Base-by-base conservation (phyloP, 441 rosid genomes). In the Erodium texanum region DNA sequence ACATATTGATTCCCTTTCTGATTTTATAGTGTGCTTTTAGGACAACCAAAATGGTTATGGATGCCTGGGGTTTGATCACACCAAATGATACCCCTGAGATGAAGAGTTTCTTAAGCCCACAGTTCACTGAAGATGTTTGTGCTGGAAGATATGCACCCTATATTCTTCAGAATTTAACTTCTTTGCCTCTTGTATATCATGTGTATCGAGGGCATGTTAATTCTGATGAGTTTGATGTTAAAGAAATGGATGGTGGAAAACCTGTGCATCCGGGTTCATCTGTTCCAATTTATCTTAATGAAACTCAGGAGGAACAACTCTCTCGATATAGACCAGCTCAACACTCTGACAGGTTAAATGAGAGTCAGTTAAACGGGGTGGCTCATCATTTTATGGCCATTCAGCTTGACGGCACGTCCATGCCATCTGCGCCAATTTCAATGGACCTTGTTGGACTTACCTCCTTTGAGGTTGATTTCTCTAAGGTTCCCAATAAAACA, bases 381-480 rank as follows among this genome's bases (percentile, higher is more conserved):
- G 73, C 80, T 76, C 97, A 91, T 78, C 87, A 89, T 78, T 87
- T 86, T 70, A 86, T 94, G 88, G 77, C 80, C 76, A 75, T 94
- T 79, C 88, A 86, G 75, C 87, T 91, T 71, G 97, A 88, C 61
- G 96, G 97, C 70, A 88, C 86, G 74, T 84, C 87, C 76, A 67
- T 75, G 69, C 88, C 96, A 74, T 91, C 97, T 72, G 80, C 76
- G 79, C 89, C 93, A 43, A 79, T 85, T 77, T 94, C 97, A 34
- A 94, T 94, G 90, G 99, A 94, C 82, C 88, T 88, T 71, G 93
- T 89, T 43, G 97, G 99, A 75, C 72, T 86, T 66, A 80, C 92
- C 68, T 86, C 79, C 79, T 91, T 94, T 75, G 96, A 89, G 85
- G 93, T 88, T 73, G 96, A 89, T 74, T 91, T 94, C 79, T 89